Evolutionary conservation across 495 filamentous ascomycete species (phyloP).

Genomic region (Lepidopterella palustris): DNA sequence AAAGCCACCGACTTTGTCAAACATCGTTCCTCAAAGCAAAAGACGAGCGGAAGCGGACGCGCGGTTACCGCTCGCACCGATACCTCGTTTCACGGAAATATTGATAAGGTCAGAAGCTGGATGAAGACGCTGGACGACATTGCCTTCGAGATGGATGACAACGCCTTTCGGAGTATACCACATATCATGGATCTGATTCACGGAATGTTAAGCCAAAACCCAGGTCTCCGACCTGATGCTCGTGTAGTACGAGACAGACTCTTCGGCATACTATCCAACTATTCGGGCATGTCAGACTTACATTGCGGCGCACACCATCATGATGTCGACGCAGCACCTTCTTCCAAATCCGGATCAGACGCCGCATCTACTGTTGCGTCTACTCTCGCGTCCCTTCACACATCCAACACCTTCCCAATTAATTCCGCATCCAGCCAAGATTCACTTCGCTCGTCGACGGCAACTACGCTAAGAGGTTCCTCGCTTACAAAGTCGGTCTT

Average conservation of each 20-base stretch:
- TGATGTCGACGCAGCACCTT: constrained; percentile 11
- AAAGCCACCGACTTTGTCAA: constrained; percentile 62
- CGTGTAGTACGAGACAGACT: constrained; percentile 31
- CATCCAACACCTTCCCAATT: neutral
- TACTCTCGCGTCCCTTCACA: neutral
- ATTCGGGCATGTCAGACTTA: constrained; percentile 22
- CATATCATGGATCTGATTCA: constrained; percentile 31
- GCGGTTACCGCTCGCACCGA: constrained; percentile 35
- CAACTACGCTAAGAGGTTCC: neutral
- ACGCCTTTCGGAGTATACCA: constrained; percentile 30
- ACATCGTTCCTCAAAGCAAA: constrained; percentile 67
- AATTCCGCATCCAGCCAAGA: neutral
- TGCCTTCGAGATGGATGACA: constrained; percentile 20
- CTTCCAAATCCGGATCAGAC: constrained; percentile 8
- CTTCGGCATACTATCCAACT: constrained; percentile 26
- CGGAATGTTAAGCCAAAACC: constrained; percentile 32
- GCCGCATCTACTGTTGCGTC: constrained; percentile 9
- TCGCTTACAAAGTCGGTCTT: neutral
- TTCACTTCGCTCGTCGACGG: neutral
- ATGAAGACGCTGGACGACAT: constrained; percentile 56
- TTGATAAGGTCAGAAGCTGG: constrained; percentile 72
- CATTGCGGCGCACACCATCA: constrained; percentile 21
- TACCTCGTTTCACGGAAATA: constrained; percentile 77
- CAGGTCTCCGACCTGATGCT: constrained; percentile 30
- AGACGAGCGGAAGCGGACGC: constrained; percentile 25